Percentiles rank a stretch among this genome's conserved stretches.
Conservation (phyloP, 2,329 filamentous ascomycete species). For the Penicillium sp. region DNA sequence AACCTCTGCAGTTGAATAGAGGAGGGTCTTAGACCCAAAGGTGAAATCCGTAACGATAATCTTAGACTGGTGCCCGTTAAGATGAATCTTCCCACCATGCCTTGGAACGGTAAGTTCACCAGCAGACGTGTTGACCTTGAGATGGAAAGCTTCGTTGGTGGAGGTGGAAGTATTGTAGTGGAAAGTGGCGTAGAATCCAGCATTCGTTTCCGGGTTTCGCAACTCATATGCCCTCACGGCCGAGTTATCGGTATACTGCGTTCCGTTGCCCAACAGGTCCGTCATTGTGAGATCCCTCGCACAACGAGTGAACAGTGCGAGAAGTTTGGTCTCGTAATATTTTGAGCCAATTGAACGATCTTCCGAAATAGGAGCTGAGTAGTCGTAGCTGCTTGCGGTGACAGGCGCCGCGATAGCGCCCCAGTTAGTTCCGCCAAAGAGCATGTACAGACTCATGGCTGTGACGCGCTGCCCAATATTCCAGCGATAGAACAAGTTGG, state of each 20-base stretch:
- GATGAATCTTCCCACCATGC: slow-evolving; percentile 47
- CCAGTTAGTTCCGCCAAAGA: slow-evolving; percentile 65
- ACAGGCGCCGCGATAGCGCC: slow-evolving; percentile 58
- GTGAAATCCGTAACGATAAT: slow-evolving; percentile 60
- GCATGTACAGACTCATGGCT: slow-evolving; percentile 62
- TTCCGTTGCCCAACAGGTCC: slow-evolving; percentile 50
- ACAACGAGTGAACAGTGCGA: slow-evolving; percentile 59
- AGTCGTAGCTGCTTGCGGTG: slow-evolving; percentile 62
- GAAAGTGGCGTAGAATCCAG: slow-evolving; percentile 59
- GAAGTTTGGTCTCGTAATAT: slow-evolving; percentile 62
- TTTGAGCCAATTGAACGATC: slow-evolving; percentile 58
- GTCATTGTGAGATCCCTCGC: slow-evolving; percentile 58
- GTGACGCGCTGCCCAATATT: slow-evolving; percentile 60
- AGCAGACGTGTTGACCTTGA: slow-evolving; percentile 56
- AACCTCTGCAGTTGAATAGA: slow-evolving; percentile 58
- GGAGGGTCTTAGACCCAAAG: slow-evolving; percentile 51
- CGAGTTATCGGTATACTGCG: slow-evolving; percentile 51
- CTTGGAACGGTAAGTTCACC: slow-evolving; percentile 56
- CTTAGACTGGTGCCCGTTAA: slow-evolving; percentile 63
- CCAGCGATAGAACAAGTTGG: slow-evolving; percentile 63
- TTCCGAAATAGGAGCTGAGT: slow-evolving; percentile 61
- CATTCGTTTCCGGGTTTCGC: slow-evolving; percentile 57
- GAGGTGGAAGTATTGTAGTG: slow-evolving; percentile 55
- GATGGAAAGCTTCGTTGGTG: slow-evolving; percentile 53
- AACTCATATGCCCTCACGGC: slow-evolving; percentile 56